Conservation (phyloP, 345 rosid genomes). For the Viola odorata region DNA sequence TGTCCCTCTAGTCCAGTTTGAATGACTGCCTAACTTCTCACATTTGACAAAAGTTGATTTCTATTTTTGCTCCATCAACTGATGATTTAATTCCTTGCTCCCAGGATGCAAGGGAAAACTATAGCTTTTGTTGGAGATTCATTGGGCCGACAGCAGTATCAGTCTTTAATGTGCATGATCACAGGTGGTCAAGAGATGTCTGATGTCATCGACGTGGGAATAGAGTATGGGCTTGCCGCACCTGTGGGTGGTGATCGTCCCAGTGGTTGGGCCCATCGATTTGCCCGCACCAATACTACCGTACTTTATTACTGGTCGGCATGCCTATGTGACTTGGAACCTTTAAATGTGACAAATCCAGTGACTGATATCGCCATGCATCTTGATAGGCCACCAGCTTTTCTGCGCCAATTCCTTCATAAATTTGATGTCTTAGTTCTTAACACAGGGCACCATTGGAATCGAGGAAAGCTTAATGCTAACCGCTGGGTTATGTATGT, state of each 20-base stretch:
- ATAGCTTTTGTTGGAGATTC: constrained; percentile 90
- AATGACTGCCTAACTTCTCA: no score
- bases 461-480: constrained; percentile 57
- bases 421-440: constrained; percentile 61
- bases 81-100: not conserved
- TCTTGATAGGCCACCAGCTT: constrained; percentile 76
- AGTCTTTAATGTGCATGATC: constrained; percentile 80
- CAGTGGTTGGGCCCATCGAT: constrained; percentile 71
- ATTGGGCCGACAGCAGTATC: constrained; percentile 78
- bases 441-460: constrained; percentile 85
- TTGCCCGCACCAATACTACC: constrained; percentile 61
- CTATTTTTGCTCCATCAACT: not conserved
- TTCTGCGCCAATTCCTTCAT: constrained; percentile 48
- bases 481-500: constrained; percentile 75
- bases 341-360: constrained; percentile 43
- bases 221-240: constrained; percentile 48
- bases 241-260: constrained; percentile 53
- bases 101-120: constrained; percentile 67
- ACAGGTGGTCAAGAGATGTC: constrained; percentile 44
- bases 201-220: constrained; percentile 55
- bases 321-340: constrained; percentile 58
- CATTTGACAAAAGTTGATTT: no score
- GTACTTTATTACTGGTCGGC: constrained; percentile 78
- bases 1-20: no score
- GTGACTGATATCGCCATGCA: constrained; percentile 65